These are phyloP conservation scores for Kwoniella sp. DNA, from an alignment of 768 basidiomycete species.

Conservation along the genomic window DNA sequence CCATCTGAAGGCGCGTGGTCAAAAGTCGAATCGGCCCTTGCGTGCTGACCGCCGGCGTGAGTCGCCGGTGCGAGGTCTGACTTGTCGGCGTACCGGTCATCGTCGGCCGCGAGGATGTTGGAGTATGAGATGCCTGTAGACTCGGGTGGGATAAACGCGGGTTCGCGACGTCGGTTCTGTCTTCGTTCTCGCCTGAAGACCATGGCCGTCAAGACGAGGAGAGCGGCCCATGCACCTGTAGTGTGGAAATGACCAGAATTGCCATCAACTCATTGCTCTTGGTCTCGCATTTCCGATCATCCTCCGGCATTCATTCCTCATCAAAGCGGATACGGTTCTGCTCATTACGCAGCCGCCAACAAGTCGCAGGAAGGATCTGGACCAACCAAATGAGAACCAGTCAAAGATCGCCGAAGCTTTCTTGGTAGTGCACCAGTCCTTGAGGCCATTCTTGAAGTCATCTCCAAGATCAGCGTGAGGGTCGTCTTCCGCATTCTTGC, in stretches of 20 bases:
- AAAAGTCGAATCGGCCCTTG: slow-evolving; percentile 25
- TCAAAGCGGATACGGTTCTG: not conserved
- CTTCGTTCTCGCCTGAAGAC: slow-evolving; percentile 72
- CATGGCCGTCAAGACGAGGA: slow-evolving; percentile 67
- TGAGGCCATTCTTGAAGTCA: slow-evolving; percentile 67
- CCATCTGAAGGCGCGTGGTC: not conserved
- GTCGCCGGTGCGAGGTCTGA: slow-evolving; percentile 21
- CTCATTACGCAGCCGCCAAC: not conserved
- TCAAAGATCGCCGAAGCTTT: slow-evolving; percentile 87
- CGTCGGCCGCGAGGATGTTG: slow-evolving; percentile 25
- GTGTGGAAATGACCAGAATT: not conserved
- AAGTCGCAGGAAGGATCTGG: no score
- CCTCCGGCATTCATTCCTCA: not conserved
- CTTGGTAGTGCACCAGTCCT: slow-evolving; percentile 88
- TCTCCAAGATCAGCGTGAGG: slow-evolving; percentile 73
- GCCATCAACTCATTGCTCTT: not conserved
- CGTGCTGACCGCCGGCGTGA: slow-evolving; percentile 61
- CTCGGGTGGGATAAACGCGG: slow-evolving; percentile 71
- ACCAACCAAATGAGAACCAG: slow-evolving; percentile 67
- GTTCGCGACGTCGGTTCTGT: slow-evolving; percentile 63
- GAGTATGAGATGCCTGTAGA: slow-evolving; percentile 28
- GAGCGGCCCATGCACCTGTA: slow-evolving; percentile 74
- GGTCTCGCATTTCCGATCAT: not conserved
- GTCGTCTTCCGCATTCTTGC: slow-evolving; percentile 80
- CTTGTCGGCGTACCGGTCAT: slow-evolving; percentile 44